A percentile compares a stretch with the other conserved stretches of the same genome.
phyloP scores from a whole-genome alignment of 2,329 filamentous ascomycete species.

The Trichophyton equinum region DNA sequence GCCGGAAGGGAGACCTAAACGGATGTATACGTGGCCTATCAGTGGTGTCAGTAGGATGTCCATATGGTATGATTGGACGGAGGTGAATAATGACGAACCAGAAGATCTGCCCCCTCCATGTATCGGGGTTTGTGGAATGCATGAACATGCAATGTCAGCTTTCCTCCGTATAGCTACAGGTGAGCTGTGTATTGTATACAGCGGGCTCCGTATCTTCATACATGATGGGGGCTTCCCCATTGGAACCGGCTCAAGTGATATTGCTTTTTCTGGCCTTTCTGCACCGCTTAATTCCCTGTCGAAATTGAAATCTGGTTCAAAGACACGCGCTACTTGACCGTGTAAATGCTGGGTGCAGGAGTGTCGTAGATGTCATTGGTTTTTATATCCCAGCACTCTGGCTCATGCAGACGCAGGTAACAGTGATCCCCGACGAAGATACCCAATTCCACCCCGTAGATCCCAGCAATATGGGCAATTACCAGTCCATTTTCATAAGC shows the following conservation, averaged over 20 bases:
- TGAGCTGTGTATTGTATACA: not conserved
- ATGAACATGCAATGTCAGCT: slow-evolving; percentile 1
- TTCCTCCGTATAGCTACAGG: not conserved
- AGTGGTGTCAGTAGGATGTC: not conserved
- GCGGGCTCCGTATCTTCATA: not conserved
- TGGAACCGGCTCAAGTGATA: not conserved
- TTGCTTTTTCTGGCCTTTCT: not conserved
- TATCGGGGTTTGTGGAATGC: not conserved
- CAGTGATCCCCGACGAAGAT: not conserved
- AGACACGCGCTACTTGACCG: not conserved
- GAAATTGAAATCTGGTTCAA: not conserved
- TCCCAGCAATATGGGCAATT: not conserved
- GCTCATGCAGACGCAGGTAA: not conserved
- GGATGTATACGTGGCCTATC: not conserved
- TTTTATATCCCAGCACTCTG: not conserved
- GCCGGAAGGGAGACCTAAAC: not conserved
- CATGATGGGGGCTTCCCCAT: not conserved
- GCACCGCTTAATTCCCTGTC: not conserved
- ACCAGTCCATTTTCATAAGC: not conserved
- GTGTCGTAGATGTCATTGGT: not conserved
- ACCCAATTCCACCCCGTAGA: not conserved
- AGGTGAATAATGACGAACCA: not conserved
- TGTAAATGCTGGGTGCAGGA: not conserved
- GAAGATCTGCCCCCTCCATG: not conserved
- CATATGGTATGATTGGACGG: not conserved